Percentiles rank a stretch among this genome's conserved stretches.
Conservation (phyloP, 2,329 filamentous ascomycete species). For the Talaromyces sp. region DNA sequence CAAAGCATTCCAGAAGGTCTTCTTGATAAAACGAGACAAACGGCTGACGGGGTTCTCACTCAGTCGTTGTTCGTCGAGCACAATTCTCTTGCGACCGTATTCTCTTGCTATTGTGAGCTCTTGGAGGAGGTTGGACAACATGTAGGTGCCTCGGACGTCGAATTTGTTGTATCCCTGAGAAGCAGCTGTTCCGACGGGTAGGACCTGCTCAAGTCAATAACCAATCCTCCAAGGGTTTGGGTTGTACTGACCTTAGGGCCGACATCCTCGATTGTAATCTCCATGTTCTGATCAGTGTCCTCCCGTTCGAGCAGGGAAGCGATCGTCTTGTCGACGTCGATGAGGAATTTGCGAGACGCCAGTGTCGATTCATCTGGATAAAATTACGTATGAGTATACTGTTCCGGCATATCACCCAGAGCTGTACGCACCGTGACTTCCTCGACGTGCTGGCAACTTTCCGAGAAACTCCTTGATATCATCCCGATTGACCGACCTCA, state of each 20-base stretch:
- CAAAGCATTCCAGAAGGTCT: slow-evolving; percentile 88
- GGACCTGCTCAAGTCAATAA: slow-evolving; percentile 54
- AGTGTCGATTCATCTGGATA: slow-evolving; percentile 66
- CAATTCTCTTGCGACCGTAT: slow-evolving; percentile 81
- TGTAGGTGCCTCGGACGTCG: slow-evolving; percentile 92
- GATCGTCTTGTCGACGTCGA: slow-evolving; percentile 81
- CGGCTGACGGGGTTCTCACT: slow-evolving; percentile 94
- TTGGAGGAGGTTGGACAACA: slow-evolving; percentile 93
- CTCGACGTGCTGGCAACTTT: slow-evolving; percentile 35
- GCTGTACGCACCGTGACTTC: slow-evolving; percentile 41
- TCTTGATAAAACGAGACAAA: slow-evolving; percentile 77
- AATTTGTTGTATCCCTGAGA: slow-evolving; percentile 84
- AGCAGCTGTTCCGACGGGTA: slow-evolving; percentile 77
- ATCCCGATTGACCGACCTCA: slow-evolving; percentile 36
- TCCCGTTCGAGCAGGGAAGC: slow-evolving; percentile 76
- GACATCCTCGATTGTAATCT: slow-evolving; percentile 95
- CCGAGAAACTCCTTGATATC: slow-evolving; percentile 36
- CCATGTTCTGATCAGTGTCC: slow-evolving; percentile 89
- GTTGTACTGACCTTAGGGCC: slow-evolving; percentile 70
- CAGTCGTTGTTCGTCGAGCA: slow-evolving; percentile 84
- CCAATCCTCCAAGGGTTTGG: too few relatives aligned
- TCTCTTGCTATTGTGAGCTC: slow-evolving; percentile 91
- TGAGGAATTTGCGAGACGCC: slow-evolving; percentile 72
- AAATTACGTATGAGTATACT: neutral
- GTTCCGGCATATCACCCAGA: neutral